These are phyloP conservation scores for Lotus japonicus DNA, from an alignment of 306 rosid species.

Conservation along the genomic window DNA sequence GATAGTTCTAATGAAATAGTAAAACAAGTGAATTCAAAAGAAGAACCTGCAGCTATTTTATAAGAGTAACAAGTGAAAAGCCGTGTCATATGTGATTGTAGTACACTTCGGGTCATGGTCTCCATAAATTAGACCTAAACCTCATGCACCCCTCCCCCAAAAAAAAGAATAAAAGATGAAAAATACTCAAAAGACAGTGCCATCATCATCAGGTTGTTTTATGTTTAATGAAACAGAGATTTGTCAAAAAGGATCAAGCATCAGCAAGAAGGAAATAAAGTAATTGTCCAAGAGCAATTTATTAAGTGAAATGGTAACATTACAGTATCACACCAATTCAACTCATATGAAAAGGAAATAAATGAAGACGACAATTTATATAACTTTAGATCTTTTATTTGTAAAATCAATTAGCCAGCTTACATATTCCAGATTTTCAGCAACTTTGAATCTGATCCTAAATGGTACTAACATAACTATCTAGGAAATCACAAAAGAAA, in stretches of 20 bases:
- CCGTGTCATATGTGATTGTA: background rate
- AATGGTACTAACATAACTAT: slow-evolving; percentile 9
- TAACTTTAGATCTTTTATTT: background rate
- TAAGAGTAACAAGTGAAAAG: background rate
- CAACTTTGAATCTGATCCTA: slow-evolving; percentile 1
- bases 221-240: background rate
- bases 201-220: background rate
- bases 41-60: background rate
- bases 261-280: background rate
- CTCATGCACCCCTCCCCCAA: background rate
- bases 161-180: slow-evolving; percentile 1
- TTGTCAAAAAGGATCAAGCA: background rate
- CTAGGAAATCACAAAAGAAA: background rate
- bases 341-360: slow-evolving; percentile 12
- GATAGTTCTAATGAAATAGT: background rate
- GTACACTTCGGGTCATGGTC: background rate
- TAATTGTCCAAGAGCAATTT: background rate
- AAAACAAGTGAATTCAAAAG: background rate
- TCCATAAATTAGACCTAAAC: background rate
- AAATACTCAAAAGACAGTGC: background rate
- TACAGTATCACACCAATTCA: background rate
- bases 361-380: background rate
- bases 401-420: background rate
- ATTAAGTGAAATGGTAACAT: background rate
- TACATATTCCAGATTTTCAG: background rate